A percentile compares a stretch with the other conserved stretches of the same genome.
Conservation (phyloP, 1,284 basidiomycete species). For the Trichosporon sp. region DNA sequence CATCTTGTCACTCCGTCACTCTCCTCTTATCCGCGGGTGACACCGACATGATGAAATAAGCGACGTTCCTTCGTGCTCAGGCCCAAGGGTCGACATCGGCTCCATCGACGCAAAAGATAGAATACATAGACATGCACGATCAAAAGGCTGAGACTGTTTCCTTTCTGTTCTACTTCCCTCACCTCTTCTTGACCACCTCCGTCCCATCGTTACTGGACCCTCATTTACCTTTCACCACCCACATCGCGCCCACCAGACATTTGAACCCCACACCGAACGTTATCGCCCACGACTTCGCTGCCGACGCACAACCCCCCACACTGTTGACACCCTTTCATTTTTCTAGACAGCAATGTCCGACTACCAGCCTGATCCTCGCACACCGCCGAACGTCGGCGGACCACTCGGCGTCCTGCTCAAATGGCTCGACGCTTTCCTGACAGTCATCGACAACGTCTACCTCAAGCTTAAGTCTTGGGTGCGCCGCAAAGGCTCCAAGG, state of each 20-base stretch:
- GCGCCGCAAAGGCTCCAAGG: conserved; percentile 3
- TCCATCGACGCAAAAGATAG: not conserved
- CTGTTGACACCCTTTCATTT: not conserved
- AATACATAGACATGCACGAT: not conserved
- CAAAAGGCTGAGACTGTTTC: not conserved
- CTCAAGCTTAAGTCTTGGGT: conserved; percentile 5
- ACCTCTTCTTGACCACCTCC: not conserved
- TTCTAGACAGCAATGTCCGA: not conserved
- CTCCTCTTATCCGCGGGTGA: conserved; percentile 9
- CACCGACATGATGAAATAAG: conserved; percentile 8
- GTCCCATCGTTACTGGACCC: not conserved
- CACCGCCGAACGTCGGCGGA: conserved; percentile 8
- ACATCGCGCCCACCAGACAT: not conserved
- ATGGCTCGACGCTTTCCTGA: conserved; percentile 17
- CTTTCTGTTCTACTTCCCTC: not conserved
- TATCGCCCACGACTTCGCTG: not conserved
- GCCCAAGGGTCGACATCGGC: too few relatives aligned
- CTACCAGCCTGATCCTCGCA: conserved; percentile 12
- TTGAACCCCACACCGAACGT: not conserved
- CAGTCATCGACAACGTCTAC: conserved; percentile 16
- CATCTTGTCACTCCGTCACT: conserved; percentile 10
- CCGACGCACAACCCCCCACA: too few relatives aligned
- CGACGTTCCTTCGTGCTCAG: conserved; percentile 1
- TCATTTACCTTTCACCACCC: not conserved
- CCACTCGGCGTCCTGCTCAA: conserved; percentile 16